phyloP scores from a whole-genome alignment of 768 basidiomycete species.

The Termitomyces sp. region DNA sequence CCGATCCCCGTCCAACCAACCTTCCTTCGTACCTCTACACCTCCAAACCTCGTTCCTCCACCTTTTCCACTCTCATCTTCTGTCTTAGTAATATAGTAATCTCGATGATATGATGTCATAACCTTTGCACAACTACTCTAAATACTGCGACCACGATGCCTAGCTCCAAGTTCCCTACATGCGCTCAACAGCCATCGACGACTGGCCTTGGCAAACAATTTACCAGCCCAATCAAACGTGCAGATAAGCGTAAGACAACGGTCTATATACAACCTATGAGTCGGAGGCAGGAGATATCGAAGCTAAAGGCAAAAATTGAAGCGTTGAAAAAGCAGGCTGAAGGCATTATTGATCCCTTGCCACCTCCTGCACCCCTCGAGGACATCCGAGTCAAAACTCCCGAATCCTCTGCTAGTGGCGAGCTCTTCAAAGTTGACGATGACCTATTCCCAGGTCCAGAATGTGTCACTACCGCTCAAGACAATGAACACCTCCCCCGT shows the following conservation, averaged over 20 bases:
- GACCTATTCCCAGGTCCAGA: too few species aligned
- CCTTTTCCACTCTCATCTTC: too few species aligned
- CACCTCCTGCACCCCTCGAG: too few species aligned
- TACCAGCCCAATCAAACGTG: neutral
- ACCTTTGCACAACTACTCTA: neutral
- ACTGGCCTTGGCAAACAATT: neutral
- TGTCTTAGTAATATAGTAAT: neutral
- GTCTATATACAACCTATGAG: neutral
- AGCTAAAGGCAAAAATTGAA: neutral
- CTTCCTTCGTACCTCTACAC: neutral
- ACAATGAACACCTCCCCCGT: too few species aligned
- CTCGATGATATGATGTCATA: slow-evolving; percentile 2
- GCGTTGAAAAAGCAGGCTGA: neutral
- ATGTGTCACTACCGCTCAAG: too few species aligned
- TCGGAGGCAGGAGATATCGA: neutral
- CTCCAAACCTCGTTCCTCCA: neutral
- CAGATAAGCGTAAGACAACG: slow-evolving; percentile 8
- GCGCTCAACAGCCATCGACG: neutral
- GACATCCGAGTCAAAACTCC: too few species aligned
- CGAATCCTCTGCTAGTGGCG: too few species aligned
- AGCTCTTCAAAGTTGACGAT: too few species aligned
- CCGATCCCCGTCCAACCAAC: too few species aligned
- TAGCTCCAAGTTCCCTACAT: neutral
- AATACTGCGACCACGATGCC: neutral
- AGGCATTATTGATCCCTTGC: neutral